phyloP scores from a whole-genome alignment of 2,329 filamentous ascomycete genomes.

The Coniochaeta sp. region DNA sequence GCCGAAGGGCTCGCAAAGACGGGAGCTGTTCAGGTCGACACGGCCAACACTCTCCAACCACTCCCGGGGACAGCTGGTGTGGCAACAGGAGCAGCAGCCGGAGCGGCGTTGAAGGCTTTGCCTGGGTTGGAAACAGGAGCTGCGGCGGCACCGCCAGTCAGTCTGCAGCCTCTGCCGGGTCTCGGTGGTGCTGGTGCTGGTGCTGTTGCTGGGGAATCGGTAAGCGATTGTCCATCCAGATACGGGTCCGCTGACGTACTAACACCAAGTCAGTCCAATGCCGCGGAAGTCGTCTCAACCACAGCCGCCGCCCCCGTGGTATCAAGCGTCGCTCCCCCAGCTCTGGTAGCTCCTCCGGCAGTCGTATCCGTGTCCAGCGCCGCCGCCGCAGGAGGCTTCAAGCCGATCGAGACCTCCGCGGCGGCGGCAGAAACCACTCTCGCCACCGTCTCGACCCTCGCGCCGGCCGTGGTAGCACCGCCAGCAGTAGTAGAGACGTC shows the following conservation, averaged over 20 bases:
- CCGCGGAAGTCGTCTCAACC: neutral
- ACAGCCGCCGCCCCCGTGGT: neutral
- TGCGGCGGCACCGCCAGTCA: neutral
- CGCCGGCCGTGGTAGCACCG: neutral
- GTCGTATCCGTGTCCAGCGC: neutral
- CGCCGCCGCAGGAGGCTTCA: neutral
- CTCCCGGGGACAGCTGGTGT: constrained; percentile 11
- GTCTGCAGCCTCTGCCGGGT: neutral
- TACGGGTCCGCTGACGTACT: neutral
- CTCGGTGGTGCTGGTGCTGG: neutral
- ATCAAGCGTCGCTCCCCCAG: too few species aligned
- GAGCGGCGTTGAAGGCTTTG: constrained; percentile 10
- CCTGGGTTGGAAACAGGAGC: constrained; percentile 10
- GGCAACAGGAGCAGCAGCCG: too few species aligned
- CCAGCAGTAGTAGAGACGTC: neutral
- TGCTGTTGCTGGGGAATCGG: too few species aligned
- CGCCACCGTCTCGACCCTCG: neutral
- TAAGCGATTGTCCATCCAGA: too few species aligned
- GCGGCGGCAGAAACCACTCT: neutral
- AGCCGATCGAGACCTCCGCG: neutral
- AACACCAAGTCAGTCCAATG: neutral
- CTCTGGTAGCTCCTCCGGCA: neutral
- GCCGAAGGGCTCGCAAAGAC: neutral
- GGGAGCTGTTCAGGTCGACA: constrained; percentile 3
- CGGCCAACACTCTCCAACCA: constrained; percentile 9